Conservation (phyloP, 768 basidiomycete genomes). For the Boletellus ananas region DNA sequence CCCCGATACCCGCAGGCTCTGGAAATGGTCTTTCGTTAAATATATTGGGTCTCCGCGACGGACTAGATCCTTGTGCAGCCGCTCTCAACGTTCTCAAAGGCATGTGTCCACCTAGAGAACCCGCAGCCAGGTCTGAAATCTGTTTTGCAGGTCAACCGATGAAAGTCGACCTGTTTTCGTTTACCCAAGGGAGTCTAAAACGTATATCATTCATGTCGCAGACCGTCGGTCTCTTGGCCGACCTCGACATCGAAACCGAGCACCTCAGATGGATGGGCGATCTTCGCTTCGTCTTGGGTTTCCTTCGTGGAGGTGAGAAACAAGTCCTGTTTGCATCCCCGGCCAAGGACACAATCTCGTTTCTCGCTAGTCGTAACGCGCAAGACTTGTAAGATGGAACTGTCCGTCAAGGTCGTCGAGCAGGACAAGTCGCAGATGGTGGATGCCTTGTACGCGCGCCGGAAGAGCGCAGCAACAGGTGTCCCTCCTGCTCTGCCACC, state of each 20-base stretch:
- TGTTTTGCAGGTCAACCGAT: constrained; percentile 58
- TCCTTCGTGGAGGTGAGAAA: constrained; percentile 59
- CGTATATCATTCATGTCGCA: constrained; percentile 82
- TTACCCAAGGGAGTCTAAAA: constrained; percentile 63
- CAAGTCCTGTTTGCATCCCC: neutral
- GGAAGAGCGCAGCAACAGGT: constrained; percentile 19
- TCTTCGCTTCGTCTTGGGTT: constrained; percentile 70
- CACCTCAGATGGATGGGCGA: constrained; percentile 86
- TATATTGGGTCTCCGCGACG: constrained; percentile 64
- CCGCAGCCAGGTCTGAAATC: neutral
- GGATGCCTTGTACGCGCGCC: constrained; percentile 42
- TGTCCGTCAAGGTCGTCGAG: constrained; percentile 68
- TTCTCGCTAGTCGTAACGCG: constrained; percentile 49
- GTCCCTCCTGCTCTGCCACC: constrained; percentile 5
- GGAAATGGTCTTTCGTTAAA: constrained; percentile 77
- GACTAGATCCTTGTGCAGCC: constrained; percentile 67
- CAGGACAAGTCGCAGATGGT: constrained; percentile 72
- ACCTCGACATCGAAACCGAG: constrained; percentile 81
- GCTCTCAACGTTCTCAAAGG: constrained; percentile 82
- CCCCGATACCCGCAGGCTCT: constrained; percentile 78
- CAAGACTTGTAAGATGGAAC: constrained; percentile 62
- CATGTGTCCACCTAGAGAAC: neutral
- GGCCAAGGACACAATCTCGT: neutral
- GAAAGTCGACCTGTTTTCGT: constrained; percentile 71
- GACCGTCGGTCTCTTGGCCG: constrained; percentile 79